Evolutionary conservation across 2,329 filamentous ascomycete genomes (phyloP), one percentile per base, ranked within the genome.

Genomic region (Delphinella strobiligena): DNA sequence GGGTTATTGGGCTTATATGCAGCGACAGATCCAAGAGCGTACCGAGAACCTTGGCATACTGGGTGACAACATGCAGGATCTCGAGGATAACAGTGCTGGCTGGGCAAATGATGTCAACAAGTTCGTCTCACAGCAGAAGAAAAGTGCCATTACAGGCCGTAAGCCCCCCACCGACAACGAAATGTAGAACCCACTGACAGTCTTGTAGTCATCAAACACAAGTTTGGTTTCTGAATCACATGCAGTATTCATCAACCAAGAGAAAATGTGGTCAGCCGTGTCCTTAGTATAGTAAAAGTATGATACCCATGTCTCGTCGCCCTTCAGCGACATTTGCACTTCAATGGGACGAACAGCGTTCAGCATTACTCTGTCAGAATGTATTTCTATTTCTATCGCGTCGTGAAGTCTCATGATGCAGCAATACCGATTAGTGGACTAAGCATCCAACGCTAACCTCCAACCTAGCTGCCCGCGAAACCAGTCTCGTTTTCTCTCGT

Each of bases 31-130:
- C 34, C 87, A 93, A 51, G 88, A 96, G 61, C 68, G 91, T 37
- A 94, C 91, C 0, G 86, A 96, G 63, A 86, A 80, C 54, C 66
- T 98, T 42, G 82, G 80, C 33, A 66, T 93, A 4, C 80, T 89
- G 61, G 82, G 80, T 2, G 89, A 96, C 52, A 79, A 69, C 35
- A 87, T 96, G 77, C 82, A 93, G 46, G 78, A 75, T 46, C 62
- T 95, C 44, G 80, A 89, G 53, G 74, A 86, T 51, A 80, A 80
- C 49, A 93, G 84, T 55, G 76, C 77, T 40, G 82, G 78, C 14
- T 96, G 86, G 78, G 81, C 86, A 11, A 77, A 87, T 22, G 88
- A 93, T 55, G 87, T 93, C 38, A 81, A 75, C 53, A 95, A 93
- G 59, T 95, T 75, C 59, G 80, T 94, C 4, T 73, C 71, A 42